Evolutionary conservation across 2,329 filamentous ascomycete species (phyloP), one percentile per base, ranked within the genome.

Genomic region (Cladobotryum mycophilum): DNA sequence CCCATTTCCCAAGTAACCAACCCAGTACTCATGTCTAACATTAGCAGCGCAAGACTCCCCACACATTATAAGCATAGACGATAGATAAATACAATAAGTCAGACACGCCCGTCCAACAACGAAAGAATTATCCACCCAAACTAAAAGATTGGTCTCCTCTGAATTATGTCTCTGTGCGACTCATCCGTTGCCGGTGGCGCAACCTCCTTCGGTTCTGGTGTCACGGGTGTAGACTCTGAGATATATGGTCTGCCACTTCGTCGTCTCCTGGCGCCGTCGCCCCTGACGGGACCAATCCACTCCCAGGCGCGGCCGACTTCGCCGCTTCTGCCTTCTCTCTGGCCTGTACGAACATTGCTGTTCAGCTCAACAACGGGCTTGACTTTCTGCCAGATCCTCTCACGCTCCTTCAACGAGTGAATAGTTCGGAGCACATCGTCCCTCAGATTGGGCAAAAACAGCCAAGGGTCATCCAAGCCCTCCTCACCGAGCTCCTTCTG

Each of bases 381-480:
- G 17, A 99, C 93, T 45, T 82, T 82, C 56, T 83, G 79, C 93
- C 95, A 99, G 46, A 99, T 75, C 50, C 82, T 80, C 63, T 93
- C 86, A 36, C 93, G 79, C 60, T 90, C 81, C 8, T 78, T 76
- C 17, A 91, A 77, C 3, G 81, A 85, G 66, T 96, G 89, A 54
- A 95, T 84, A 25, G 86, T 81, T 17, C 92, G 79, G 37, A 99
- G 75, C 3, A 99, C 85, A 63, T 97, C 92, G 63, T 99, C 93
- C 53, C 93, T 79, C 48, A 99, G 73, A 64, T 97, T 93, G 1
- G 88, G 88, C 59, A 96, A 80, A 62, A 89, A 88, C 55, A 99
- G 80, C 71, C 88, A 95, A 1, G 84, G 77, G 55, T 96, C 91
- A 15, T 82, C 80, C 47, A 84, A 53, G 66, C 78, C 67, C 65